Evolutionary conservation across 805 yeast species (phyloP), one percentile per base, ranked within the genome.

Genomic region (Suhomyces canberraensis): DNA sequence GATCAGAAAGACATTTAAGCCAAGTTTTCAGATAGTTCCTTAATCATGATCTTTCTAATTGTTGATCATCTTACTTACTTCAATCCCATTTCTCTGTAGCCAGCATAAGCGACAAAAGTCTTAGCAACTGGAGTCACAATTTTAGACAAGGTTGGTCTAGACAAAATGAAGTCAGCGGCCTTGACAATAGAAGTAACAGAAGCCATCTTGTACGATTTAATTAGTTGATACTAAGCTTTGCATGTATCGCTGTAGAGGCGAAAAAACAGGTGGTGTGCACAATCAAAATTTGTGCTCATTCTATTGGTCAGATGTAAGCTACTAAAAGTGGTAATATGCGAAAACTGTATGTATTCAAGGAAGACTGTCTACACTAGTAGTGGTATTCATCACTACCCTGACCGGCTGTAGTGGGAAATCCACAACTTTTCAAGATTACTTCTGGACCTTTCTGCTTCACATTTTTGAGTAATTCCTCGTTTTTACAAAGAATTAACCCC

Each of bases 11-110:
- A 20, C 24, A n/a, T n/a, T n/a, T n/a, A n/a, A n/a, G n/a, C n/a
- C n/a, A n/a, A n/a, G n/a, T n/a, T n/a, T n/a, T n/a, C n/a, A n/a
- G n/a, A n/a, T 20, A 11, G 24, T 20, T 8, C 24, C 24, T 8
- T 11, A 14, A 3, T n/a, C 20, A 15, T 11, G 31, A 13, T 16
- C 7, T 15, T 11, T 22, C 25, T 8, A 4, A 4, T 11, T n/a
- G 26, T 4, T 3, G 11, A 4, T 21, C 11, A 14, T 11, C 4
- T 25, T 46, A 59, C 62, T 31, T 53, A 66, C 73, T 70, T 87
- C 55, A 93, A 77, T 37, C 98, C 98, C 71, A 93, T 66, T 65
- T 89, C 79, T 75, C 98, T 85, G 85, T 93, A 93, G 42, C 98
- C 98, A 39, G 95, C 75, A 48, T 76, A 74, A 49, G 80, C 71